These are phyloP conservation scores for Fusarium xylarioides DNA, from an alignment of 2,329 filamentous ascomycete genomes.

Conservation along the genomic window DNA sequence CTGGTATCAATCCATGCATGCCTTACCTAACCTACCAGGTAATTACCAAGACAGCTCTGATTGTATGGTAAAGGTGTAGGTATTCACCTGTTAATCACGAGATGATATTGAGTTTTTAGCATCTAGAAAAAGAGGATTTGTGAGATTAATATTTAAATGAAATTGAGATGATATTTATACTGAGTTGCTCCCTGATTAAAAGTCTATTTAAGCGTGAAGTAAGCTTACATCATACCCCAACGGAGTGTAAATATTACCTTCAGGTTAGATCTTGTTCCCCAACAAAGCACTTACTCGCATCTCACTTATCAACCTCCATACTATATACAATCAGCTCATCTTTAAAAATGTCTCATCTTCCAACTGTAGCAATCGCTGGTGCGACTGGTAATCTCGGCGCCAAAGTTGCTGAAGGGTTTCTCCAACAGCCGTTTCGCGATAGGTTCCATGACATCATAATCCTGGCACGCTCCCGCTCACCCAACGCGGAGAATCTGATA, in stretches of 20 bases:
- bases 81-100: neutral
- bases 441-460: neutral
- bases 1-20: neutral
- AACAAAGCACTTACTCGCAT: neutral
- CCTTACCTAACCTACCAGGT: neutral
- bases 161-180: neutral
- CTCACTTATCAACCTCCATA: neutral
- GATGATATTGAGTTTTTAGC: neutral
- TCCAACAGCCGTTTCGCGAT: neutral
- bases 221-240: neutral
- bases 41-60: neutral
- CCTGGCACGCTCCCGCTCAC: neutral
- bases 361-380: neutral
- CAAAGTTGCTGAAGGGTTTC: neutral
- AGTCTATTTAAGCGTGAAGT: too few relatives aligned
- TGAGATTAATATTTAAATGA: too few relatives aligned
- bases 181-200: too few relatives aligned
- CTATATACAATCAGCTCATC: neutral
- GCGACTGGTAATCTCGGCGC: neutral
- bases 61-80: neutral
- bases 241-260: neutral
- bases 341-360: neutral
- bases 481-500: neutral
- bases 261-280: neutral
- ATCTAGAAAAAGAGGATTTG: too few relatives aligned